Evolutionary conservation across 2,329 filamentous ascomycete species (phyloP), one percentile per base, ranked within the genome.

Genomic region (Microcyclosporella mali): DNA sequence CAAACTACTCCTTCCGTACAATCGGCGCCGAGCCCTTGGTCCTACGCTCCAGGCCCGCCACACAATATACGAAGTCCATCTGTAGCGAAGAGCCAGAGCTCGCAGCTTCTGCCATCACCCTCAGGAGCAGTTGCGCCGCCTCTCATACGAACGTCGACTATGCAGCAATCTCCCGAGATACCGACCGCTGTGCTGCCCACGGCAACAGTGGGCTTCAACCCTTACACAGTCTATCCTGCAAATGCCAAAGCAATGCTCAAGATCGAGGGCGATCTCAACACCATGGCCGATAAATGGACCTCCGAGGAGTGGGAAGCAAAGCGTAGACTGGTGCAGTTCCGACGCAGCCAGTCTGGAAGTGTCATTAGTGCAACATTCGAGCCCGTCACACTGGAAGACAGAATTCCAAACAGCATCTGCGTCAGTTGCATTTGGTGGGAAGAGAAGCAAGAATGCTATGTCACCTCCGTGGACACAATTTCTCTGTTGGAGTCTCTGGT

Each of bases 341-440:
- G 77, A 56, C 83, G 92, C 57, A 79, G 78, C 47, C 90, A 97
- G 66, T 75, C 74, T 27, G 88, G 88, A 19, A 89, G 84, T 60
- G 87, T 84, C 3, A 83, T 97, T 43, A 83, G 81, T 27, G 80
- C 87, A 11, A 83, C 75, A 11, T 97, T 97, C 69, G 79, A 82
- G 37, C 73, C 88, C 0, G 82, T 95, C 35, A 75, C 85, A 12
- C 79, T 81, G 11, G 85, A 88, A 57, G 85, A 95, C 49, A 80
- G 88, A 16, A 79, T 83, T 1, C 79, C 82, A 2, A 85, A 90
- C 68, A 88, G 84, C 67, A 90, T 94, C 47, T 95, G 88, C 68
- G 87, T 98, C 62, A 95, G 89, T 66, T 98, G 92, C 71, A 98
- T 98, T 60, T 89, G 82, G 73, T 98, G 92, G 92, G 84, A 84